Conservation (phyloP, 2,329 filamentous ascomycete species). For the Sclerotinia spermophila region DNA sequence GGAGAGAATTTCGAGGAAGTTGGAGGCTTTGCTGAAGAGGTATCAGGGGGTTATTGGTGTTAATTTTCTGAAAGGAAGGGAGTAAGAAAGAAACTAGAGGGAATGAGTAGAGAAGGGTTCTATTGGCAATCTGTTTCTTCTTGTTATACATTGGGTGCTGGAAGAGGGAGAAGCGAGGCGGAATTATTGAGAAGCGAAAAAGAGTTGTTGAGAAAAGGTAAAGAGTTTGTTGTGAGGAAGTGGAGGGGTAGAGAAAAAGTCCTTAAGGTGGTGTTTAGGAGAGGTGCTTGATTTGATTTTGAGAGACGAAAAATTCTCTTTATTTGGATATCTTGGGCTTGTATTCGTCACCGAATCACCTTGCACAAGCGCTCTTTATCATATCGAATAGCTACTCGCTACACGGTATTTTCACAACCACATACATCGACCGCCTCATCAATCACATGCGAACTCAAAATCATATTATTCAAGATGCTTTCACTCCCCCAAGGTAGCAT, state of each 20-base stretch:
- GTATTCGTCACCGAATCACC: background rate
- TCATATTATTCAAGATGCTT: background rate
- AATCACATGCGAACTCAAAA: background rate
- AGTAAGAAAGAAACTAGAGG: background rate
- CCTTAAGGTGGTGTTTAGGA: background rate
- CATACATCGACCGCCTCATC: background rate
- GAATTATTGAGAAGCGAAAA: slow-evolving; percentile 7
- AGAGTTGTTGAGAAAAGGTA: slow-evolving; percentile 5
- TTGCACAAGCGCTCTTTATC: background rate
- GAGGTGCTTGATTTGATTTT: background rate
- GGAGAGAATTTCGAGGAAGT: background rate
- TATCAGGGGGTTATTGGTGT: slow-evolving; percentile 1
- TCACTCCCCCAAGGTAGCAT: background rate
- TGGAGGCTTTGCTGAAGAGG: background rate
- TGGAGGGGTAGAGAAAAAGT: background rate
- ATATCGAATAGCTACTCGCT: background rate
- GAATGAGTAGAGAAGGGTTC: slow-evolving; percentile 10
- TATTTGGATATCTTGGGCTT: background rate
- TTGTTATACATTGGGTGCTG: slow-evolving; percentile 1
- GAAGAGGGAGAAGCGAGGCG: background rate
- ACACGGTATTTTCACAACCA: background rate
- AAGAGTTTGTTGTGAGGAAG: slow-evolving; percentile 4
- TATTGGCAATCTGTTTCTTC: slow-evolving; percentile 9
- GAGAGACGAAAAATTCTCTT: background rate
- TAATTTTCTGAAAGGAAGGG: background rate